These are phyloP conservation scores for Pythium grandisporangium DNA, from an alignment of 352 stramenopile genomes.

Conservation along the genomic window DNA sequence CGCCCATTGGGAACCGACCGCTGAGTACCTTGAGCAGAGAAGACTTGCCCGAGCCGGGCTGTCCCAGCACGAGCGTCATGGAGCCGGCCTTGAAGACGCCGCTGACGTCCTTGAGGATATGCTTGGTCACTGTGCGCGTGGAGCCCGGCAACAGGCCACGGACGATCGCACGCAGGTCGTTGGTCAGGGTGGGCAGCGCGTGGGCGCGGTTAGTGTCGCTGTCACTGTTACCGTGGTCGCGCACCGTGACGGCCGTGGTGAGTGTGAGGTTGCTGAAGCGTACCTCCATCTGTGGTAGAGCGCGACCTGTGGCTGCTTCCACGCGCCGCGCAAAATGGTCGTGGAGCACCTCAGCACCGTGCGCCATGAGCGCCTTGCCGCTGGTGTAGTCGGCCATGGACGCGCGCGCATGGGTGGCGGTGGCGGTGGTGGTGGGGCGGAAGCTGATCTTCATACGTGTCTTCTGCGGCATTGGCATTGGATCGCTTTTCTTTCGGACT, in stretches of 20 bases:
- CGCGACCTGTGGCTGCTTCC: constrained; percentile 13
- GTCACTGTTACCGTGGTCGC: not conserved
- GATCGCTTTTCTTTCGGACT: too few relatives aligned
- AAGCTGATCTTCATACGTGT: too few relatives aligned
- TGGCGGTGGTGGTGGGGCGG: too few relatives aligned
- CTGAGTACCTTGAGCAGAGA: constrained; percentile 6
- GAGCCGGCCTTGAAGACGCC: constrained; percentile 18
- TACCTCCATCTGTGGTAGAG: constrained; percentile 24
- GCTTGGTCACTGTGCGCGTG: constrained; percentile 8
- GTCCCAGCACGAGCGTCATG: constrained; percentile 17
- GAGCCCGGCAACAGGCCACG: constrained; percentile 1
- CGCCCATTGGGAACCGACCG: constrained; percentile 1
- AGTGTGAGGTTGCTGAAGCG: constrained; percentile 26
- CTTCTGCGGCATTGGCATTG: too few relatives aligned
- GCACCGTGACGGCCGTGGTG: constrained; percentile 16
- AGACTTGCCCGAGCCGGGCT: constrained; percentile 14
- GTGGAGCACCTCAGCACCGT: constrained; percentile 21
- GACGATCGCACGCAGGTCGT: constrained; percentile 1
- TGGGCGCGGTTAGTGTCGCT: too few relatives aligned
- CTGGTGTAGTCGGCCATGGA: not conserved
- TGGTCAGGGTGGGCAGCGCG: constrained; percentile 8
- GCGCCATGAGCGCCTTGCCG: constrained; percentile 4
- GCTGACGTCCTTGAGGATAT: constrained; percentile 17
- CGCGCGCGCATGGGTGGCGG: not conserved
- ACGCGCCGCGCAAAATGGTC: constrained; percentile 17